These are phyloP conservation scores for Triglochin maritima DNA, from an alignment of 106 monocot genomes.

Conservation along the genomic window DNA sequence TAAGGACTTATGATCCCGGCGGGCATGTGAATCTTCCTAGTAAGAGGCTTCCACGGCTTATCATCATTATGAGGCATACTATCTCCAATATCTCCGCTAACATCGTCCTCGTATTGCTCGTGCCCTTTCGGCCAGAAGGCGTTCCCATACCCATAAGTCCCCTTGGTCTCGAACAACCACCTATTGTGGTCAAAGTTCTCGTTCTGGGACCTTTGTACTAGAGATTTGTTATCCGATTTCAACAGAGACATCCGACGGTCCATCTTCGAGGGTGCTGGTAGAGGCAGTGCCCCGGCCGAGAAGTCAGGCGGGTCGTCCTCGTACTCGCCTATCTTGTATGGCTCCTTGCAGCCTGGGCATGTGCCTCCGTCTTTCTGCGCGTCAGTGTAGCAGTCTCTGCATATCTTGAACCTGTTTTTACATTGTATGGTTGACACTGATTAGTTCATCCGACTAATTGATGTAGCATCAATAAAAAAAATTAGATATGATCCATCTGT, in stretches of 20 bases:
- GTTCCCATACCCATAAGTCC: slow-evolving; percentile 70
- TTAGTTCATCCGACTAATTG: neutral
- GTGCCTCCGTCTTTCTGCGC: slow-evolving; percentile 35
- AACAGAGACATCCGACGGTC: slow-evolving; percentile 34
- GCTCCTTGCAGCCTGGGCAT: slow-evolving; percentile 74
- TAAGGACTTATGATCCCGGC: slow-evolving; percentile 63
- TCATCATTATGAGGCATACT: slow-evolving; percentile 18
- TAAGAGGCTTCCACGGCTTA: slow-evolving; percentile 67
- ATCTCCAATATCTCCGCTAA: slow-evolving; percentile 4
- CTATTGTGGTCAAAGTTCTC: slow-evolving; percentile 62
- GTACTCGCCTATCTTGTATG: slow-evolving; percentile 28
- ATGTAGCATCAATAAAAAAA: neutral
- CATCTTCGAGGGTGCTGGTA: slow-evolving; percentile 25
- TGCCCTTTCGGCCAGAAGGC: slow-evolving; percentile 48
- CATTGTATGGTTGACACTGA: neutral
- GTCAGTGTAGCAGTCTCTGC: slow-evolving; percentile 59
- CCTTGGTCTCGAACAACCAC: slow-evolving; percentile 75
- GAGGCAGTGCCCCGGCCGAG: slow-evolving; percentile 5
- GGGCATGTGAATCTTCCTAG: slow-evolving; percentile 51
- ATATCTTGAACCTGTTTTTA: slow-evolving; percentile 49
- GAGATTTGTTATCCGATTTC: slow-evolving; percentile 33
- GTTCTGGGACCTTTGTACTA: slow-evolving; percentile 31
- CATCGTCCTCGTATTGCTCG: slow-evolving; percentile 14
- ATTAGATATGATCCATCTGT: neutral
- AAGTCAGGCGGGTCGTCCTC: slow-evolving; percentile 15